These are phyloP conservation scores for Leucosporidium yakuticum DNA, from an alignment of 768 basidiomycete genomes.

Conservation along the genomic window DNA sequence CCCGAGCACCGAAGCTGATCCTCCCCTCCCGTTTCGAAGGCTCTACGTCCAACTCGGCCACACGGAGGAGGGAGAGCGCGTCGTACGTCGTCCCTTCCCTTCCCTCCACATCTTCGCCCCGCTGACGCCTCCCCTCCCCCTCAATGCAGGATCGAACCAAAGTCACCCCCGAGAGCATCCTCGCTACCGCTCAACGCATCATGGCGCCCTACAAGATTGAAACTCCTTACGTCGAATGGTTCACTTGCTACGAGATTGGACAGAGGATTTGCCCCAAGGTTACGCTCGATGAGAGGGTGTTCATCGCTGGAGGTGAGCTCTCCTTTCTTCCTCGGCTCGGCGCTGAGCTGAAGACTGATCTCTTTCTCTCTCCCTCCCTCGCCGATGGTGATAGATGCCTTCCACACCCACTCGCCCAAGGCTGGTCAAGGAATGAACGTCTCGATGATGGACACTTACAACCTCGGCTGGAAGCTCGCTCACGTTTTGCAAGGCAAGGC, in stretches of 20 bases:
- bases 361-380: background rate
- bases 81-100: constrained; percentile 4
- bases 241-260: constrained; percentile 31
- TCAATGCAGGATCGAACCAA: constrained; percentile 10
- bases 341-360: background rate
- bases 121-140: background rate
- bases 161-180: constrained; percentile 29
- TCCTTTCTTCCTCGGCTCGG: background rate
- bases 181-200: constrained; percentile 29
- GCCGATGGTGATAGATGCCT: constrained; percentile 17
- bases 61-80: constrained; percentile 2
- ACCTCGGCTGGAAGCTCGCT: constrained; percentile 64
- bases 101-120: background rate
- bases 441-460: constrained; percentile 66
- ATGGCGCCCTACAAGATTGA: constrained; percentile 36
- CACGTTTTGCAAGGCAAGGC: constrained; percentile 57
- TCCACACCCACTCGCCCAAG: constrained; percentile 34
- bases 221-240: constrained; percentile 36
- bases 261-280: constrained; percentile 28
- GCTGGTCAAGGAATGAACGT: constrained; percentile 38
- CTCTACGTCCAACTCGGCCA: constrained; percentile 35
- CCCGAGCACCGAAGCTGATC: background rate
- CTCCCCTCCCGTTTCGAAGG: background rate
- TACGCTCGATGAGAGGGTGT: constrained; percentile 30
- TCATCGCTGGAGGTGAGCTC: constrained; percentile 34